Conservation (phyloP, 1,284 basidiomycete genomes). For the Cutaneotrichosporon sp. region DNA sequence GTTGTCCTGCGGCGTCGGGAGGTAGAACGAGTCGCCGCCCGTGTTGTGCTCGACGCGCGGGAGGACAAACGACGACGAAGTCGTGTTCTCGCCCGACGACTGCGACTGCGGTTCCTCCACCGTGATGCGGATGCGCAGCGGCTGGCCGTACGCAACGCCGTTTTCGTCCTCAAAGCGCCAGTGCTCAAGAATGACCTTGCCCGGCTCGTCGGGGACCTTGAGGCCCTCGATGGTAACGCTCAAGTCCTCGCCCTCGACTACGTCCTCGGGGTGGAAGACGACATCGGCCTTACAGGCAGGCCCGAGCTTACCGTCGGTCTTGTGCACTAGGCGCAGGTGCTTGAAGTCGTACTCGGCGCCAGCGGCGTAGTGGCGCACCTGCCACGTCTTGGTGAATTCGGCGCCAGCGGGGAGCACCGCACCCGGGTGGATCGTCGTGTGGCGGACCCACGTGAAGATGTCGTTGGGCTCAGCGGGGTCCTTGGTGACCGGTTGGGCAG, state of each 20-base stretch:
- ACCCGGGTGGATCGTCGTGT: constrained; percentile 37
- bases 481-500: too few relatives aligned
- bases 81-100: constrained; percentile 20
- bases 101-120: constrained; percentile 24
- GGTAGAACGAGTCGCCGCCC: constrained; percentile 11
- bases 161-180: constrained; percentile 43
- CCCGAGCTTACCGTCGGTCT: constrained; percentile 21
- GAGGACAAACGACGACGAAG: constrained; percentile 32
- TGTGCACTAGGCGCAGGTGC: constrained; percentile 29
- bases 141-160: constrained; percentile 39
- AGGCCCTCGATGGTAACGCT: constrained; percentile 33
- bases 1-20: constrained; percentile 8
- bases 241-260: constrained; percentile 33
- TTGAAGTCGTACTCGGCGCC: constrained; percentile 37
- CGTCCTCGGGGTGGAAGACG: constrained; percentile 19
- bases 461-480: constrained; percentile 19
- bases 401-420: constrained; percentile 37
- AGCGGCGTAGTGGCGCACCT: constrained; percentile 36
- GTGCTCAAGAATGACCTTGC: constrained; percentile 33
- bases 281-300: constrained; percentile 17
- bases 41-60: constrained; percentile 14
- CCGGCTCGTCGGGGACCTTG: constrained; percentile 33
- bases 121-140: constrained; percentile 32
- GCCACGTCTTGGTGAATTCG: constrained; percentile 45
- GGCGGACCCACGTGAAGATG: constrained; percentile 42